Base-by-base conservation (phyloP, 306 rosid genomes). In the Cicer pinnatifidum region DNA sequence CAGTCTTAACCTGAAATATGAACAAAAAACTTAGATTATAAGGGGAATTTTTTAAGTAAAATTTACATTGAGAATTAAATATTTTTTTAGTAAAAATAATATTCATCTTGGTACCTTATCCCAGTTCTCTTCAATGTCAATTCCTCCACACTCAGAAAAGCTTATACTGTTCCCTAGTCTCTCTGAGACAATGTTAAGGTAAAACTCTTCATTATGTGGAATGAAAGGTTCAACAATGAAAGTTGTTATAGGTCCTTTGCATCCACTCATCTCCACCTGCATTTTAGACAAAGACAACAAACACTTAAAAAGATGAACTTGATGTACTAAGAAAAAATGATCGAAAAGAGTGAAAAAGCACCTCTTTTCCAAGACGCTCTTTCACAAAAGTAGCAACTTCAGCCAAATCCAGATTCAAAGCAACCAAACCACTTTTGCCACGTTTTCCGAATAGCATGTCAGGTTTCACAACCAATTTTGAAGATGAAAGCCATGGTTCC, bases 361-460 rank as follows among this genome's bases (percentile, higher is more conserved):
- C 98, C 92, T 91, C 97, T 83, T 83, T 91, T 77, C 99, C 97
- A 11, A 94, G 90, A 58, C 95, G 94, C 70, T 88, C 95, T 80
- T 88, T 87, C 67, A 94, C 95, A 67, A 94, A 94, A 43, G 79
- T 16, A 70, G 82, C 90, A 72, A 89, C 99, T 86, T 86, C 89
- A 41, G 97, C 88, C 70, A 88, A 84, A 82, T 94, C 90, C 8
- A 94, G 81, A 76, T 94, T 94, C 81, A 94, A 76, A 74, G 99
- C 99, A 75, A 94, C 84, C 85, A 94, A 83, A 76, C 97, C 97
- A 37, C 99, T 94, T 88, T 94, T 94, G 64, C 99, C 99, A 79
- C 98, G 92, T 87, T 94, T 94, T 81, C 98, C 97, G 20, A 94
- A 94, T 82, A 94, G 82, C 99, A 94, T 94, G 83, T 94, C 98